Conservation (phyloP, 2,329 filamentous ascomycete genomes). For the Botrytis fabae region DNA sequence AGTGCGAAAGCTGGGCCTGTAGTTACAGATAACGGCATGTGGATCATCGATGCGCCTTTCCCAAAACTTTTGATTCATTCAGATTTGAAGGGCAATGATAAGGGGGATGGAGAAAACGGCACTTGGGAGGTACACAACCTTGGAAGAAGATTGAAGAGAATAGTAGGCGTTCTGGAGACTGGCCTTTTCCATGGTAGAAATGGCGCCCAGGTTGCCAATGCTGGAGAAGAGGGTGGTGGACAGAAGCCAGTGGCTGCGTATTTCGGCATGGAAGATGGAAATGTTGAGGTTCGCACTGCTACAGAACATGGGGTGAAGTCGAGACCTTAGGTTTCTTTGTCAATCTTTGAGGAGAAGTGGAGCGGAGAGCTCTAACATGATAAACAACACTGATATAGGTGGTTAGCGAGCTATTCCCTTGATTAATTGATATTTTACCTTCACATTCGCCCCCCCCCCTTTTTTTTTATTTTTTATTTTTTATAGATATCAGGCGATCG, state of each 20-base stretch:
- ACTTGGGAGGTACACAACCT: slow-evolving; percentile 79
- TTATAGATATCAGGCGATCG: neutral
- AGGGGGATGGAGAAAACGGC: slow-evolving; percentile 60
- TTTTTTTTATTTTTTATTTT: neutral
- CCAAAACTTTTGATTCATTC: slow-evolving; percentile 64
- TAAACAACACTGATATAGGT: neutral
- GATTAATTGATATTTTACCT: neutral
- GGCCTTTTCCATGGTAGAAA: slow-evolving; percentile 86
- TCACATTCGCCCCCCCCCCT: neutral
- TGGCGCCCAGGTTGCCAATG: slow-evolving; percentile 65
- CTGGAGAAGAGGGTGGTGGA: slow-evolving; percentile 63
- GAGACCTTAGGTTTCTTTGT: neutral
- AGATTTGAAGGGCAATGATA: slow-evolving; percentile 48
- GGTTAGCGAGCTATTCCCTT: neutral
- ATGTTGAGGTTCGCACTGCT: slow-evolving; percentile 56
- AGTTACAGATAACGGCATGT: slow-evolving; percentile 82
- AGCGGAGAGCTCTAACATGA: neutral
- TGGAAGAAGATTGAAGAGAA: slow-evolving; percentile 71
- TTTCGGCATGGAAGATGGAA: slow-evolving; percentile 84
- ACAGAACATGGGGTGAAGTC: slow-evolving; percentile 31
- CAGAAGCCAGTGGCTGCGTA: slow-evolving; percentile 94
- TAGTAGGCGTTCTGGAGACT: slow-evolving; percentile 87
- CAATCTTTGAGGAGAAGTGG: neutral
- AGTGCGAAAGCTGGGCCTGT: slow-evolving; percentile 80
- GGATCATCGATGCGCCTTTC: slow-evolving; percentile 92